A percentile compares a stretch with the other conserved stretches of the same genome.
These are phyloP conservation scores for Colletotrichum siamense DNA, from an alignment of 2,329 filamentous ascomycete genomes.

Conservation along the genomic window DNA sequence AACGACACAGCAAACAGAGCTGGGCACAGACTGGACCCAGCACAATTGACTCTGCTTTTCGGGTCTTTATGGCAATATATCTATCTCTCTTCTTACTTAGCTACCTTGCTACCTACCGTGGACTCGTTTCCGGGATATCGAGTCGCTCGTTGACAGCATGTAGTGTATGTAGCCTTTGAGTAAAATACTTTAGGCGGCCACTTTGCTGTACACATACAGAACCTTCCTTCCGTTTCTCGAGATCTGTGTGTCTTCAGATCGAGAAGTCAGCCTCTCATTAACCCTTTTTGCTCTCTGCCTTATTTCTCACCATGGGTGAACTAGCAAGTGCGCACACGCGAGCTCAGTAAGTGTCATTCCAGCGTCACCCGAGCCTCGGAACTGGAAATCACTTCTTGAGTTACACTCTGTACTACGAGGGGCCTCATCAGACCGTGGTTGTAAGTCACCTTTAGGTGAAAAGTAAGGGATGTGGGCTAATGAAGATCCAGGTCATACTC, in stretches of 20 bases:
- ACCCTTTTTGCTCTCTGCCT: background rate
- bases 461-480: background rate
- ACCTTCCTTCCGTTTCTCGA: too few species aligned
- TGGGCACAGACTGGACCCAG: background rate
- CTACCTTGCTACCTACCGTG: background rate
- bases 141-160: background rate
- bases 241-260: background rate
- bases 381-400: background rate
- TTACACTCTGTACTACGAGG: background rate
- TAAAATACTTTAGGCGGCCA: background rate
- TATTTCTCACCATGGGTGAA: background rate
- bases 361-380: accelerated
- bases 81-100: background rate
- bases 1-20: background rate
- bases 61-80: accelerated
- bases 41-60: background rate
- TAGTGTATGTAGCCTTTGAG: background rate
- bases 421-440: background rate
- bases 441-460: background rate
- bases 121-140: background rate
- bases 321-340: background rate
- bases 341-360: background rate
- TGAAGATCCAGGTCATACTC: background rate
- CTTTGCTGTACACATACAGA: accelerated
- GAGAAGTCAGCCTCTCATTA: background rate